These are phyloP conservation scores for Neoscytalidium dimidiatum DNA, from an alignment of 2,329 filamentous ascomycete genomes.

Conservation along the genomic window DNA sequence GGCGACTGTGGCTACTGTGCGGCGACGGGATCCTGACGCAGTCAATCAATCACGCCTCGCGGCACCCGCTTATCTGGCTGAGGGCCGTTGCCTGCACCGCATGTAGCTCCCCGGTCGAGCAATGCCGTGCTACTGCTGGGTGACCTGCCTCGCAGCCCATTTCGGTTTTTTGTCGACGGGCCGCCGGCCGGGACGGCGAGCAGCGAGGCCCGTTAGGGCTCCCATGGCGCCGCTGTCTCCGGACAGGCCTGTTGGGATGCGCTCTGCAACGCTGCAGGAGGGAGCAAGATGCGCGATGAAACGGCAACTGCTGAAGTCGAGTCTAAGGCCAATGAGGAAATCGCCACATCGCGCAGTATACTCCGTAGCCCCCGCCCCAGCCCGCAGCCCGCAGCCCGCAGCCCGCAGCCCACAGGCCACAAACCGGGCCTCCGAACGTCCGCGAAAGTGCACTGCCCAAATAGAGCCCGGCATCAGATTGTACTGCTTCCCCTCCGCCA, in stretches of 20 bases:
- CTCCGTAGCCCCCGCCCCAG: neutral
- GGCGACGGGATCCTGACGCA: neutral
- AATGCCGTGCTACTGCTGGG: neutral
- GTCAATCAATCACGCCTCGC: neutral
- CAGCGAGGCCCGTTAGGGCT: too few relatives aligned
- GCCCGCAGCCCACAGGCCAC: neutral
- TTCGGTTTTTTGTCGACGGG: neutral
- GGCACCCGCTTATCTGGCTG: neutral
- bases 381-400: neutral
- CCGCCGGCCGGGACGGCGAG: too few relatives aligned
- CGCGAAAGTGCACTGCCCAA: neutral
- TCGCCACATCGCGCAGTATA: neutral
- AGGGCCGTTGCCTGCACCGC: neutral
- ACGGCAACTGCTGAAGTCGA: neutral
- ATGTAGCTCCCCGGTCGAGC: neutral
- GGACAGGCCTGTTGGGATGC: too few relatives aligned
- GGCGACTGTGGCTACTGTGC: neutral
- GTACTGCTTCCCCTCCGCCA: too few relatives aligned
- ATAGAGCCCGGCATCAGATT: too few relatives aligned
- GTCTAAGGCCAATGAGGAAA: neutral
- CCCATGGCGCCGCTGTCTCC: too few relatives aligned
- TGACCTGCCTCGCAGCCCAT: neutral
- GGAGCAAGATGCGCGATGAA: neutral
- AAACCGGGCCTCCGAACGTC: neutral
- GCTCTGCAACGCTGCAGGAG: neutral